phyloP scores from a whole-genome alignment of 2,329 filamentous ascomycete genomes.

The Verticillium zaregamsianum region DNA sequence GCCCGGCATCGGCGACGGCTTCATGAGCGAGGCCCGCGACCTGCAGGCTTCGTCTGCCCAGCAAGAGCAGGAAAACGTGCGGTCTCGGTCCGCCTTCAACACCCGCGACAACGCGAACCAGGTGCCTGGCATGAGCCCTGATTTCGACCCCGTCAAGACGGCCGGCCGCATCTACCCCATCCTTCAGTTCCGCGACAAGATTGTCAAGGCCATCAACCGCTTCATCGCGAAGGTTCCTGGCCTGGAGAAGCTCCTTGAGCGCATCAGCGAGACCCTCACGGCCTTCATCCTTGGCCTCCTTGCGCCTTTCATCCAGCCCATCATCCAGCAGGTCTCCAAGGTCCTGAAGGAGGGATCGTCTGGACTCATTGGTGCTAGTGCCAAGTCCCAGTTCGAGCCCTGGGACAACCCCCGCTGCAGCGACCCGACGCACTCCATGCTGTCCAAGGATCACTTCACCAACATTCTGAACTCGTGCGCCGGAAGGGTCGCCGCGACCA shows the following conservation, averaged over 20 bases:
- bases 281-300: conserved; percentile 88
- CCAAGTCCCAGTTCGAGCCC: conserved; percentile 71
- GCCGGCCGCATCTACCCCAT: conserved; percentile 89
- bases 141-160: conserved; percentile 75
- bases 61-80: conserved; percentile 56
- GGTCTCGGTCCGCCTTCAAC: conserved; percentile 12
- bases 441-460: conserved; percentile 82
- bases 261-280: conserved; percentile 88
- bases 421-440: conserved; percentile 77
- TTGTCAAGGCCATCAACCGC: conserved; percentile 80
- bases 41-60: conserved; percentile 58
- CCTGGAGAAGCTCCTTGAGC: conserved; percentile 83
- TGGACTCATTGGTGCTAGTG: conserved; percentile 62
- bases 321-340: conserved; percentile 83
- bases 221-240: conserved; percentile 91
- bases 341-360: conserved; percentile 82
- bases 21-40: conserved; percentile 61
- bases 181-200: conserved; percentile 86
- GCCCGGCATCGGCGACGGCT: conserved; percentile 62
- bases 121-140: conserved; percentile 69
- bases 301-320: conserved; percentile 85
- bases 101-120: conserved; percentile 47
- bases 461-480: conserved; percentile 74
- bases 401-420: conserved; percentile 74
- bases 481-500: conserved; percentile 67